These are phyloP conservation scores for Myrica gale DNA, from an alignment of 306 rosid genomes.

Conservation along the genomic window DNA sequence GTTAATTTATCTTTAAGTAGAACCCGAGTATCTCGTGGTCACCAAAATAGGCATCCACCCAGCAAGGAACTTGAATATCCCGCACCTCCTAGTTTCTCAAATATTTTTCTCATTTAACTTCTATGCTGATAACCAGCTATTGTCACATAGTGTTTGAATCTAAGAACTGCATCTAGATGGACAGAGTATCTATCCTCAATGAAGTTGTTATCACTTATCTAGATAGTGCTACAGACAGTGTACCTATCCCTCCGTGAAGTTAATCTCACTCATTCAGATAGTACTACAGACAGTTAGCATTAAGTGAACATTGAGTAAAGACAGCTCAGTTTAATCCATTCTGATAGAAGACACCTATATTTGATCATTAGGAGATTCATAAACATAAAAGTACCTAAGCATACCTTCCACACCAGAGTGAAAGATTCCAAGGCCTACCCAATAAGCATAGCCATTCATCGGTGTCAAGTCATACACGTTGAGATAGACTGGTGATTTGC, in stretches of 20 bases:
- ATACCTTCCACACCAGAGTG: constrained; percentile 98
- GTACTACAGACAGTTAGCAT: neutral
- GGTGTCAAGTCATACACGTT: constrained; percentile 96
- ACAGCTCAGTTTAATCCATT: neutral
- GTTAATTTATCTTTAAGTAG: neutral
- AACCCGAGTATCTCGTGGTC: neutral
- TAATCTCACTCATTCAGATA: no score
- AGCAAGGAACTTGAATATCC: neutral
- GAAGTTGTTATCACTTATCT: neutral
- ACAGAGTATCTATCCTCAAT: neutral
- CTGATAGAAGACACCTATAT: neutral
- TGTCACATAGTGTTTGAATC: neutral
- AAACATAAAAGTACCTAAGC: constrained; percentile 11
- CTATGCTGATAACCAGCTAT: neutral
- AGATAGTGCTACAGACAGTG: neutral
- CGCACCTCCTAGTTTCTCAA: neutral
- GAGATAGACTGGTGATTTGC: constrained; percentile 78
- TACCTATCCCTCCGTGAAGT: no score
- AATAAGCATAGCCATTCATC: constrained; percentile 85
- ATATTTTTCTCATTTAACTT: neutral
- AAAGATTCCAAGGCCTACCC: constrained; percentile 97
- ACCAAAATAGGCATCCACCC: constrained; percentile 5
- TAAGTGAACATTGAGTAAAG: neutral
- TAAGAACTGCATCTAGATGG: neutral
- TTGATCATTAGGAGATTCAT: constrained; percentile 3